phyloP scores from a whole-genome alignment of 2,329 filamentous ascomycete genomes.

The Diplodia corticola region DNA sequence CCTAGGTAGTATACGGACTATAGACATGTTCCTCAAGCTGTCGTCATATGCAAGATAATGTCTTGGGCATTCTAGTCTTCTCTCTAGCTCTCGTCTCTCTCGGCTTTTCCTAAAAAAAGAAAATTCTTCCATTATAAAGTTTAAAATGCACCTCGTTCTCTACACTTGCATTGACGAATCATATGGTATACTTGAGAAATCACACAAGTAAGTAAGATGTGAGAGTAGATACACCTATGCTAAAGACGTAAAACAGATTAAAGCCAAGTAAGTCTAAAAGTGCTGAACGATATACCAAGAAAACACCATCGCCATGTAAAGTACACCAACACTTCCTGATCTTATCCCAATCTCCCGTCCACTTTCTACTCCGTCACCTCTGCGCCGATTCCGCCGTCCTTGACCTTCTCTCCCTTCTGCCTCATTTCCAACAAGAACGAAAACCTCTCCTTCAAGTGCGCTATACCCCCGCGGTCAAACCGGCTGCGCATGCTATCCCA shows the following conservation, averaged over 20 bases:
- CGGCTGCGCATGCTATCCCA: slow-evolving; percentile 26
- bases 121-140: not conserved
- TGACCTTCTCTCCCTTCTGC: slow-evolving; percentile 1
- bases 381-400: not conserved
- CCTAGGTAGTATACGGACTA: no score
- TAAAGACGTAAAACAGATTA: no score
- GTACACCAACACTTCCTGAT: not conserved
- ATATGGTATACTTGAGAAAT: not conserved
- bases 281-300: not conserved
- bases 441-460: slow-evolving; percentile 40
- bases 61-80: not conserved
- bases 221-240: not conserved
- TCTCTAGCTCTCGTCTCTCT: no score
- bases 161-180: not conserved
- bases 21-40: not conserved
- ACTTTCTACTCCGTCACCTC: slow-evolving; percentile 1
- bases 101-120: no score
- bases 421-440: not conserved
- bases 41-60: not conserved
- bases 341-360: not conserved
- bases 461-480: slow-evolving; percentile 21
- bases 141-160: not conserved
- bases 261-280: no score
- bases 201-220: not conserved
- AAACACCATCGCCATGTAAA: not conserved